A percentile compares a stretch with the other conserved stretches of the same genome.
phyloP scores from a whole-genome alignment of 306 rosid genomes.

The Argentina anserina region DNA sequence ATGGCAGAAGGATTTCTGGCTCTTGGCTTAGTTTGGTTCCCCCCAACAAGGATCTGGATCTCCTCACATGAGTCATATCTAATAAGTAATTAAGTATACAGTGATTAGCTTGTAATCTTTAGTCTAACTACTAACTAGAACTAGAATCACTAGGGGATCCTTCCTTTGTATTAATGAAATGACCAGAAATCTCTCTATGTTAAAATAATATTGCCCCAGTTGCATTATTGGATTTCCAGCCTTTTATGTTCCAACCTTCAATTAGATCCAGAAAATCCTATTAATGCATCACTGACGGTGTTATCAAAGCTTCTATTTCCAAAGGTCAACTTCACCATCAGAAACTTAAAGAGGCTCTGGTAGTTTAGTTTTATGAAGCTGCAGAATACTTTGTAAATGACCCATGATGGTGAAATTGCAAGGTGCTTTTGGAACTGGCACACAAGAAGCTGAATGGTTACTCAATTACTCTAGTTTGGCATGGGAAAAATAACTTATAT shows the following conservation, averaged over 20 bases:
- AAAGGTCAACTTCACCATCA: slow-evolving; percentile 3
- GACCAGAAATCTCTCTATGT: background rate
- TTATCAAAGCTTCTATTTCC: background rate
- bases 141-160: background rate
- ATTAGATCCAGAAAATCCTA: background rate
- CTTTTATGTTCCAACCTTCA: background rate
- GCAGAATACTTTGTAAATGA: background rate
- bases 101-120: slow-evolving; percentile 25
- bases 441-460: background rate
- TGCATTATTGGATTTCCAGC: background rate
- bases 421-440: background rate
- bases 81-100: slow-evolving; percentile 1
- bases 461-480: background rate
- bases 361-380: background rate
- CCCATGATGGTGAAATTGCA: background rate
- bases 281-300: background rate
- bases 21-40: slow-evolving; percentile 55
- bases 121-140: slow-evolving; percentile 47
- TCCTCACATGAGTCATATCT: background rate
- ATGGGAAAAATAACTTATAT: slow-evolving; percentile 8
- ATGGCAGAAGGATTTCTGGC: slow-evolving; percentile 99
- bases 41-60: background rate
- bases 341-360: slow-evolving; percentile 1
- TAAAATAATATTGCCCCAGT: background rate
- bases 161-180: slow-evolving; percentile 17